Conservation (phyloP, 371 early-diverging fungal species). For the Phascolomyces articulosus region DNA sequence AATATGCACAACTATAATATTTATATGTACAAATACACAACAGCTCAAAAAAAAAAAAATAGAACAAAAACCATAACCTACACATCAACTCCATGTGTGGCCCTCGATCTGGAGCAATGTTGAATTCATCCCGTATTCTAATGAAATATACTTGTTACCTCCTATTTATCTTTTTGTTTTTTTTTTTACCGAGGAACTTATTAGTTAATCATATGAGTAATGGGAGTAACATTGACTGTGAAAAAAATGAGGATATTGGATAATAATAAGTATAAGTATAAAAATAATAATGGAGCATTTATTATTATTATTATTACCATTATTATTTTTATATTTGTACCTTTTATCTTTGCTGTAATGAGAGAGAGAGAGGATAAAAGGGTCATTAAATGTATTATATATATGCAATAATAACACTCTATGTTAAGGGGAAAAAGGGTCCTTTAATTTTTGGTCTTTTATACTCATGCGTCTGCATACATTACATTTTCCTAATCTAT, state of each 20-base stretch:
- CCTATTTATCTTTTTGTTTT: conserved; percentile 4
- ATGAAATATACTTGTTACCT: not conserved
- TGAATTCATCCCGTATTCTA: not conserved
- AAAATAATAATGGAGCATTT: no score
- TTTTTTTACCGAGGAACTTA: not conserved
- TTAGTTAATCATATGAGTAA: not conserved
- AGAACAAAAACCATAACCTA: not conserved
- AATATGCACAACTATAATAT: no score
- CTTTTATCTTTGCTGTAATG: no score
- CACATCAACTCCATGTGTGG: not conserved
- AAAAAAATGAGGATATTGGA: no score
- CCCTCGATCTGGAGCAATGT: not conserved
- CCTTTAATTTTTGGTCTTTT: conserved; percentile 17
- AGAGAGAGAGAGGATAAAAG: not conserved
- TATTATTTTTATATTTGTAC: no score
- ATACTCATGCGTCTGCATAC: conserved; percentile 21
- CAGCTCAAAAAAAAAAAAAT: not conserved
- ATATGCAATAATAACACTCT: conserved; percentile 1
- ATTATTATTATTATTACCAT: no score
- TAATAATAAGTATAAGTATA: no score
- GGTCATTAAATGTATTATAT: not conserved
- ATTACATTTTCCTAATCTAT: conserved; percentile 19
- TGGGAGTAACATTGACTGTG: no score
- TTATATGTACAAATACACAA: not conserved
- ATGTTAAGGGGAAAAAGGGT: conserved; percentile 17